Evolutionary conservation across 768 basidiomycete genomes (phyloP).

Genomic region (Candolleomyces aberdarensis): DNA sequence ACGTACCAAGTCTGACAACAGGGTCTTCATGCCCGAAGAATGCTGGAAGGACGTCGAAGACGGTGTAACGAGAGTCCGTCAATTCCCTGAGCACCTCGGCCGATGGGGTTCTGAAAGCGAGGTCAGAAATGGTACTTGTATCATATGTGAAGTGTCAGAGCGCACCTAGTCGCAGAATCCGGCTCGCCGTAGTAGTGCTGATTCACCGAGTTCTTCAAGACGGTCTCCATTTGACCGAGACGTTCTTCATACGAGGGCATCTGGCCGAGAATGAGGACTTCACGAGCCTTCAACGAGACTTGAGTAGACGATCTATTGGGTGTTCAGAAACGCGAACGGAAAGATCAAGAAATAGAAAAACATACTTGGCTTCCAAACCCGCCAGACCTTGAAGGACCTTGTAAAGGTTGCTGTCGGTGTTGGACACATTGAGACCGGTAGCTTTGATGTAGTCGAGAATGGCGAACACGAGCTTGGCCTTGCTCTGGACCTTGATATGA

Average conservation of each 20-base stretch:
- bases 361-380: slow-evolving; percentile 83
- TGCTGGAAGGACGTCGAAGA: slow-evolving; percentile 93
- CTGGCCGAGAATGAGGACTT: slow-evolving; percentile 93
- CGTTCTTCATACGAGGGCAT: slow-evolving; percentile 98
- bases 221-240: slow-evolving; percentile 87
- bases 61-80: slow-evolving; percentile 93
- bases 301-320: slow-evolving; percentile 74
- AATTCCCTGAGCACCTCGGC: slow-evolving; percentile 87
- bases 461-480: slow-evolving; percentile 82
- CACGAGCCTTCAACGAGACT: slow-evolving; percentile 92
- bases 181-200: slow-evolving; percentile 89
- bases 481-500: slow-evolving; percentile 93
- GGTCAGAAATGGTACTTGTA: slow-evolving; percentile 10
- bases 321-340: not conserved
- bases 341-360: not conserved
- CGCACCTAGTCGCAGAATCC: slow-evolving; percentile 57
- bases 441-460: slow-evolving; percentile 89
- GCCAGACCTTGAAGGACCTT: slow-evolving; percentile 80
- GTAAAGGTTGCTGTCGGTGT: slow-evolving; percentile 69
- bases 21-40: slow-evolving; percentile 91
- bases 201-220: slow-evolving; percentile 85
- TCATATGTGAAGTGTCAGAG: not conserved
- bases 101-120: slow-evolving; percentile 65
- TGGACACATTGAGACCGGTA: slow-evolving; percentile 71
- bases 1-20: slow-evolving; percentile 77